Evolutionary conservation across 768 basidiomycete genomes (phyloP), one percentile per base, ranked within the genome.

Genomic region (Suillus placidus): DNA sequence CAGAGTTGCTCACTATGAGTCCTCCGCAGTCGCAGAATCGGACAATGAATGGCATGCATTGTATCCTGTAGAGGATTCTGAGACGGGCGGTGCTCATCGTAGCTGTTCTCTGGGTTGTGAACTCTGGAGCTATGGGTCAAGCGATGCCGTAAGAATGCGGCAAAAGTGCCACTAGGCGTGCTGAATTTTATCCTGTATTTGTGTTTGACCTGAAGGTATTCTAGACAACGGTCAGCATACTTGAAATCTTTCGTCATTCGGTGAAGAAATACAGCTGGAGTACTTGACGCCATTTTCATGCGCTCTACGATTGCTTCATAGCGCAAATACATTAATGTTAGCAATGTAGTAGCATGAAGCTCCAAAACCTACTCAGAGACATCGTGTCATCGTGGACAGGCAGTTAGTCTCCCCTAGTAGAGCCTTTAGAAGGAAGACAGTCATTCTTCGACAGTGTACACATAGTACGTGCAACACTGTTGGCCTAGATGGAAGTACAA

Each of bases 401-500:
- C 8, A 7, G 12, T n/a, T 35, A 9, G 54, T n/a, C 32, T 34
- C 34, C 20, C 12, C 4, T 12, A 55, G 20, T n/a, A 34, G 12
- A 55, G n/a, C 54, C 32, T 6, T n/a, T 12, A 13, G 20, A 35
- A 55, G 20, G 20, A 35, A 55, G 20, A 55, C 54, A 7, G 10
- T 34, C 20, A 20, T 55, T n/a, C 20, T 32, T 32, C 26, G 3
- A 23, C 45, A 47, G 23, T 30, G 26, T 51, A 30, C 26, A 51
- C 1, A n/a, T 10, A 30, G 26, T 32, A n/a, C 12, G 58, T 12
- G 30, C 26, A 30, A 42, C n/a, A 32, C 6, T 42, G 18, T 32
- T 20, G 58, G 26, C 30, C 26, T 60, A 30, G 18, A 42, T 38
- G 40, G 58, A 60, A 60, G 40, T 60, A 60, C 58, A 13, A 18